Base-by-base conservation (phyloP, 176 grass and related monocot species). In the Chloris gayana region DNA sequence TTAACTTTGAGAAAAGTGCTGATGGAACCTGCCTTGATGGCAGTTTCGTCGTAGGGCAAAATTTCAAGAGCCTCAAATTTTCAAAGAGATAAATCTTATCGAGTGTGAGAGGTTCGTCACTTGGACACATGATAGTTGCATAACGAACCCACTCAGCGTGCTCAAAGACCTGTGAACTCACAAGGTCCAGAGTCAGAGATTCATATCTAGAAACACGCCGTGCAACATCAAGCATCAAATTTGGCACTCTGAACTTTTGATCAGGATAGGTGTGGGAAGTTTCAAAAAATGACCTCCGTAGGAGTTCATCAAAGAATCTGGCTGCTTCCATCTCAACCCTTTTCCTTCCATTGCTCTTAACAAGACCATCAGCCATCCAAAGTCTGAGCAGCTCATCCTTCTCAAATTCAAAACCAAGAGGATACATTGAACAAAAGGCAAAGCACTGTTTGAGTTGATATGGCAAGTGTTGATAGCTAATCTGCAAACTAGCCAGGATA, bases 321-420 rank as follows among this genome's bases (percentile, higher is more conserved):
- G n/a, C 37, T 56, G 81, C 87, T 7, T 82, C 64, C 68, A 63
- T 79, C 29, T 93, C 91, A 15, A 63, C 17, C 21, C 59, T 74
- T 51, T 24, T 44, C 51, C 39, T 83, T 21, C 85, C 73, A 11
- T 29, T 74, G 29, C 13, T 29, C 41, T 82, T 45, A 65, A 90
- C 67, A 46, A 93, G 70, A 35, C 84, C 91, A 72, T 90, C 91
- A 34, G 87, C 91, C 0, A 93, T 90, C 91, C 91, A 90, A 24
- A 87, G 84, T 70, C 85, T 81, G 29, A 90, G 79, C 8, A 93
- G 14, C 33, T 93, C 72, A 51, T 93, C 84, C 44, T 84, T 88
- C 67, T 83, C 78, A 82, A 90, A 90, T 68, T 82, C 74, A 69
- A 82, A 69, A 30, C 82, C 81, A 50, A 46, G 76, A 80, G 85